These are phyloP conservation scores for Fonsecaea erecta DNA, from an alignment of 2,329 filamentous ascomycete genomes.

Conservation along the genomic window DNA sequence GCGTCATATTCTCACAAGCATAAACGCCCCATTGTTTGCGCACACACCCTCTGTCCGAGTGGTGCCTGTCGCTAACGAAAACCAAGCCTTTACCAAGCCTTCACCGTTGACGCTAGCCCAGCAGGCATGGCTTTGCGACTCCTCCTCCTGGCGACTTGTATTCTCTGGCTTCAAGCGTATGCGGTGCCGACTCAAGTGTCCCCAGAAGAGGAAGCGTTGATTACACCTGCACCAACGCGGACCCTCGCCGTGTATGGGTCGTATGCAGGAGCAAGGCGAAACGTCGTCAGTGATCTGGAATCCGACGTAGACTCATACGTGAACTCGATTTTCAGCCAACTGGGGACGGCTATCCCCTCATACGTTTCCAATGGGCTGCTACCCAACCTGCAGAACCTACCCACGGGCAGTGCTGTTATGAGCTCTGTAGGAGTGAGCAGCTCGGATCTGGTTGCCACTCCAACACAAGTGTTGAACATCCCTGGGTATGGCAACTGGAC, in stretches of 20 bases:
- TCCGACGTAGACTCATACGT: slow-evolving; percentile 42
- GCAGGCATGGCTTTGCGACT: slow-evolving; percentile 3
- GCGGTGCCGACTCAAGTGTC: slow-evolving; percentile 25
- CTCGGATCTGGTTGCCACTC: slow-evolving; percentile 63
- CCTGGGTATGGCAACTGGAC: slow-evolving; percentile 79
- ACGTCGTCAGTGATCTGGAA: slow-evolving; percentile 58
- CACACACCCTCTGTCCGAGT: background rate
- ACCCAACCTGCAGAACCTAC: slow-evolving; percentile 70
- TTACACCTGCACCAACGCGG: slow-evolving; percentile 53
- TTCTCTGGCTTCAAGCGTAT: slow-evolving; percentile 10
- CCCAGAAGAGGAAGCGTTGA: slow-evolving; percentile 38
- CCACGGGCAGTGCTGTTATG: slow-evolving; percentile 64
- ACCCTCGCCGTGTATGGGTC: slow-evolving; percentile 48
- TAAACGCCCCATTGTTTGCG: background rate
- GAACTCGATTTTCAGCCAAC: slow-evolving; percentile 49
- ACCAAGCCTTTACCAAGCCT: background rate
- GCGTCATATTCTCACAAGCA: background rate
- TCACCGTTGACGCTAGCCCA: background rate
- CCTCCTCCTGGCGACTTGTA: slow-evolving; percentile 5
- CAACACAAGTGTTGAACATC: slow-evolving; percentile 73
- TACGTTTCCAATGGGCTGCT: slow-evolving; percentile 68
- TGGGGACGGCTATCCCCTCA: slow-evolving; percentile 63
- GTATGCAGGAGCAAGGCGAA: slow-evolving; percentile 52
- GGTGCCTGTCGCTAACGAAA: background rate
- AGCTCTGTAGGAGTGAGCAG: slow-evolving; percentile 65